These are phyloP conservation scores for Naganishia friedmannii DNA, from an alignment of 768 basidiomycete genomes.

Conservation along the genomic window DNA sequence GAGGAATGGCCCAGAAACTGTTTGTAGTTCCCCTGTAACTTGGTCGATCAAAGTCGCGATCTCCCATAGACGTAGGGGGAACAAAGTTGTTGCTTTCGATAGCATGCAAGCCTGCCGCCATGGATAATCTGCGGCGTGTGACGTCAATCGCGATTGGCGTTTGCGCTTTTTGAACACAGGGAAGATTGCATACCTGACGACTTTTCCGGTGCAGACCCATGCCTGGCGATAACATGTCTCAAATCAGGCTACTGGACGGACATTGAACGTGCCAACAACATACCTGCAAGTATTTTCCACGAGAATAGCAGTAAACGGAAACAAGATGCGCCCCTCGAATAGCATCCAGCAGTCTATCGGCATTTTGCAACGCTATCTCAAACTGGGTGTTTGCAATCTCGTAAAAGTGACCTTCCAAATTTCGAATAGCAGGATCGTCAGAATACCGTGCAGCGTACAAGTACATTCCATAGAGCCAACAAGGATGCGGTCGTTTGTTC, in stretches of 20 bases:
- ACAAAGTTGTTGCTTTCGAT: conserved; percentile 28
- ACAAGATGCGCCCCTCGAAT: conserved; percentile 33
- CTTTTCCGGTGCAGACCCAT: conserved; percentile 24
- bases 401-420: conserved; percentile 33
- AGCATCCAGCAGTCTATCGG: conserved; percentile 35
- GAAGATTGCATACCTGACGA: conserved; percentile 26
- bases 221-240: neutral
- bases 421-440: conserved; percentile 29
- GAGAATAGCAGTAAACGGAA: conserved; percentile 27
- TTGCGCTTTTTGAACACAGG: neutral
- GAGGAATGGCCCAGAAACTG: conserved; percentile 30
- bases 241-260: neutral
- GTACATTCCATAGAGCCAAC: conserved; percentile 39
- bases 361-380: conserved; percentile 24
- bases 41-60: conserved; percentile 9
- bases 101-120: conserved; percentile 34
- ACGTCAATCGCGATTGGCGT: neutral
- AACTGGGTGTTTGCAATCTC: conserved; percentile 36
- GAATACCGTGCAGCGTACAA: conserved; percentile 30
- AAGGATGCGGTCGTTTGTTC: conserved; percentile 37
- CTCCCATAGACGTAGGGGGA: too few relatives aligned
- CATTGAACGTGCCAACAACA: conserved; percentile 12
- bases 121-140: conserved; percentile 24
- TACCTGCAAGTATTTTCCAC: conserved; percentile 30
- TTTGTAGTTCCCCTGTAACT: conserved; percentile 25